Evolutionary conservation across 2,329 filamentous ascomycete species (phyloP).

Genomic region (Zymoseptoria ardabiliae): DNA sequence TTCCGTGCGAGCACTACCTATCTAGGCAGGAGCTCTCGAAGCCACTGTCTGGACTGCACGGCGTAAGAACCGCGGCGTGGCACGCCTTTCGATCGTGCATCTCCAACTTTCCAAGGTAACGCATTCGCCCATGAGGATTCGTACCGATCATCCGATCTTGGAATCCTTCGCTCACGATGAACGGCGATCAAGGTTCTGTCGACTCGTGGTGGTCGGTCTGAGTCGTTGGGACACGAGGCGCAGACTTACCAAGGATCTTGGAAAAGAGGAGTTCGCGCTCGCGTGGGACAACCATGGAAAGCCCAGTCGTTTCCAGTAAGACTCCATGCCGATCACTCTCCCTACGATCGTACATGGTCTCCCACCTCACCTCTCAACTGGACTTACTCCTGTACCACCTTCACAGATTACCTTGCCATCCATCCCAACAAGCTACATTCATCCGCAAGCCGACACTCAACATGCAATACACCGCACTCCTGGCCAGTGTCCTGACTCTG

Average conservation of each 20-base stretch:
- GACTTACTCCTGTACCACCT: not conserved
- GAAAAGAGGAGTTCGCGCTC: not conserved
- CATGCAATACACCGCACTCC: conserved; percentile 4
- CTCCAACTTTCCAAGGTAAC: too few relatives aligned
- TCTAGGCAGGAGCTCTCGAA: not conserved
- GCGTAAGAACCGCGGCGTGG: not conserved
- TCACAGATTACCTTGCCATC: not conserved
- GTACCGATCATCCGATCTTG: not conserved
- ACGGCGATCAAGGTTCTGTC: not conserved
- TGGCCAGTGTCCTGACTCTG: conserved; percentile 4
- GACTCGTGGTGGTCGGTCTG: not conserved
- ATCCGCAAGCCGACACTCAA: not conserved
- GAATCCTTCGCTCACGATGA: not conserved
- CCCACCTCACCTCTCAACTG: not conserved
- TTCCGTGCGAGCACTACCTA: not conserved
- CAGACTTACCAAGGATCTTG: too few relatives aligned
- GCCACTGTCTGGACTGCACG: not conserved
- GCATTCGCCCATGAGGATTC: not conserved
- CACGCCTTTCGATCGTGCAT: not conserved
- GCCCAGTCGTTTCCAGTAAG: not conserved
- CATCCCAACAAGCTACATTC: not conserved
- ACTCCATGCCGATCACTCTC: not conserved
- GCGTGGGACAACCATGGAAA: not conserved
- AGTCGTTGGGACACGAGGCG: not conserved
- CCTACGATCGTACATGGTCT: not conserved